Evolutionary conservation across 306 rosid genomes (phyloP).

Genomic region (Sindora glabra): DNA sequence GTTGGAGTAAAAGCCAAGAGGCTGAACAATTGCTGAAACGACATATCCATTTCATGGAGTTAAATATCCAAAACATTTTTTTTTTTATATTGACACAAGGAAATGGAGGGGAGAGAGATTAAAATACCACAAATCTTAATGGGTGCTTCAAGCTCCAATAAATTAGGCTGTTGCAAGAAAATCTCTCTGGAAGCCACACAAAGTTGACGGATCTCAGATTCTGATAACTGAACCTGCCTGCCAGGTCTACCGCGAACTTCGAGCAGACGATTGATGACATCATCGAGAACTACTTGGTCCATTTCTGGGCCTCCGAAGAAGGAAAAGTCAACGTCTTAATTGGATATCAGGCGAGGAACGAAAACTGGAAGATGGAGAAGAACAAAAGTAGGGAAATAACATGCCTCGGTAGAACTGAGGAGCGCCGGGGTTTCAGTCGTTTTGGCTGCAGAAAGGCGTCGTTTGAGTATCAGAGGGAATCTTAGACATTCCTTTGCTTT

Average conservation of each 20-base stretch:
- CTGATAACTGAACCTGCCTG: slow-evolving; percentile 87
- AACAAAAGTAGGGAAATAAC: too few species aligned
- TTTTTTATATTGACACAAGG: not conserved
- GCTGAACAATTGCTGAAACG: too few species aligned
- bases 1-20: too few species aligned
- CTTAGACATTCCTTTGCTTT: not conserved
- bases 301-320: slow-evolving; percentile 20
- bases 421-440: slow-evolving; percentile 17
- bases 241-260: slow-evolving; percentile 82
- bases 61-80: not conserved
- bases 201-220: slow-evolving; percentile 90
- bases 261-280: slow-evolving; percentile 74
- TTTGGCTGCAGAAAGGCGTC: slow-evolving; percentile 18
- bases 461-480: slow-evolving; percentile 13
- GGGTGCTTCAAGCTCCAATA: slow-evolving; percentile 85
- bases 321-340: too few species aligned
- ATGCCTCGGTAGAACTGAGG: slow-evolving; percentile 15
- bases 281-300: slow-evolving; percentile 73
- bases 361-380: not conserved
- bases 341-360: not conserved
- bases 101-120: not conserved
- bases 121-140: slow-evolving; percentile 82
- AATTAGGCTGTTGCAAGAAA: slow-evolving; percentile 78
- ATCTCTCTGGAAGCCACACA: slow-evolving; percentile 62
- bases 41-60: too few species aligned